These are phyloP conservation scores for Suillus discolor DNA, from an alignment of 768 basidiomycete species.

Conservation along the genomic window DNA sequence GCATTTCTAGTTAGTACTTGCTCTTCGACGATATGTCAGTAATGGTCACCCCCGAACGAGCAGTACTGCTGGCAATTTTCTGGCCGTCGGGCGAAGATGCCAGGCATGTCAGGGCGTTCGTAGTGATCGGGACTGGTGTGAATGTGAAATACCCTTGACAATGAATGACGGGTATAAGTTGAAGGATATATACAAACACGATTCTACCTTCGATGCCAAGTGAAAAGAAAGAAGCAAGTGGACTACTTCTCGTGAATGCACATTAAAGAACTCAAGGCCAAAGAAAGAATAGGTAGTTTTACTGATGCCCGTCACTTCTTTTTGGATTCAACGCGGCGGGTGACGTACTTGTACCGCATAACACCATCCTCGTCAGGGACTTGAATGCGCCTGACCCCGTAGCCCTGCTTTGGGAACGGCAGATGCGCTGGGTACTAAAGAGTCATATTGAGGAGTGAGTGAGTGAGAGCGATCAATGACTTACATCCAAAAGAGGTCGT, in stretches of 20 bases:
- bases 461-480: not conserved
- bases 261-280: too few species aligned
- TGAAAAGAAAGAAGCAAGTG: too few species aligned
- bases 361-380: not conserved
- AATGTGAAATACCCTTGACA: not conserved
- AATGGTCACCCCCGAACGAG: conserved; percentile 3
- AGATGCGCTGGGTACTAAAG: not conserved
- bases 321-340: not conserved
- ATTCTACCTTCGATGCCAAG: too few species aligned
- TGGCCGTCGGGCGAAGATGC: not conserved
- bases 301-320: not conserved
- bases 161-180: not conserved
- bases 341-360: not conserved
- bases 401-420: not conserved
- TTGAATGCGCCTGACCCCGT: not conserved
- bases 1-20: not conserved
- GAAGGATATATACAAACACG: not conserved
- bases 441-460: not conserved
- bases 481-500: not conserved
- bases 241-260: too few species aligned
- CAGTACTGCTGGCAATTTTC: not conserved
- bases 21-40: not conserved
- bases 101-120: not conserved
- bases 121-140: not conserved
- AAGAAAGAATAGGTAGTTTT: too few species aligned